phyloP scores from a whole-genome alignment of 2,329 filamentous ascomycete genomes.

The Penicillium brevicompactum region DNA sequence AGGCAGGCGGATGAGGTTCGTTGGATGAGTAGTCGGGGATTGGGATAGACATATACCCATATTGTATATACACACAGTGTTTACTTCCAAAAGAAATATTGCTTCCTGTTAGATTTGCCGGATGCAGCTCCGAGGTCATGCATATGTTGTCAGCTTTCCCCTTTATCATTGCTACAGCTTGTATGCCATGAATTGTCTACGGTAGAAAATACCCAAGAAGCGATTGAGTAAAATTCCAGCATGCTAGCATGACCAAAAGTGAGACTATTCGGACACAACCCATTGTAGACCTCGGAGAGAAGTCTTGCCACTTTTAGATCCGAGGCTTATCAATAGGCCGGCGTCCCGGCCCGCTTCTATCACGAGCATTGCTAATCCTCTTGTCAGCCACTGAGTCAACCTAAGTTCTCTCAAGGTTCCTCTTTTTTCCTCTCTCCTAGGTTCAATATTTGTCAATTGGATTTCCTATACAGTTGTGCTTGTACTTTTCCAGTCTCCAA shows the following conservation, averaged over 20 bases:
- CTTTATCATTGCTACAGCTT: no score
- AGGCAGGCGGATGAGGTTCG: slow-evolving; percentile 76
- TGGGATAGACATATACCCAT: slow-evolving; percentile 3
- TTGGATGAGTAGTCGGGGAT: slow-evolving; percentile 62
- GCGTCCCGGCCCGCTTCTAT: slow-evolving; percentile 24
- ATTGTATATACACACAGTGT: no score
- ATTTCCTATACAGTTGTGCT: not conserved
- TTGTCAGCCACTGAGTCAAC: slow-evolving; percentile 22
- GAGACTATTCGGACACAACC: not conserved
- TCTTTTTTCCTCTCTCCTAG: not conserved
- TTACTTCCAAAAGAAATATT: no score
- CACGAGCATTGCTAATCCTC: slow-evolving; percentile 28
- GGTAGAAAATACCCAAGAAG: no score
- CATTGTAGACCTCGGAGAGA: not conserved
- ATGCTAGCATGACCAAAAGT: not conserved
- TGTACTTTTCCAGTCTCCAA: not conserved
- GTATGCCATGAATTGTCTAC: no score
- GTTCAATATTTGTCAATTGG: not conserved
- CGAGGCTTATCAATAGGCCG: slow-evolving; percentile 11
- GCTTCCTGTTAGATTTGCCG: no score
- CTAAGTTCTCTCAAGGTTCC: not conserved
- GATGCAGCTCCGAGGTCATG: no score
- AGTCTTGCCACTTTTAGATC: not conserved
- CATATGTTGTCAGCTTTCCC: no score
- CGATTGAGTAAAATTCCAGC: not conserved